A percentile compares a stretch with the other conserved stretches of the same genome.
These are phyloP conservation scores for Geotrichum europaeum DNA, from an alignment of 1,139 yeast species.

Conservation along the genomic window DNA sequence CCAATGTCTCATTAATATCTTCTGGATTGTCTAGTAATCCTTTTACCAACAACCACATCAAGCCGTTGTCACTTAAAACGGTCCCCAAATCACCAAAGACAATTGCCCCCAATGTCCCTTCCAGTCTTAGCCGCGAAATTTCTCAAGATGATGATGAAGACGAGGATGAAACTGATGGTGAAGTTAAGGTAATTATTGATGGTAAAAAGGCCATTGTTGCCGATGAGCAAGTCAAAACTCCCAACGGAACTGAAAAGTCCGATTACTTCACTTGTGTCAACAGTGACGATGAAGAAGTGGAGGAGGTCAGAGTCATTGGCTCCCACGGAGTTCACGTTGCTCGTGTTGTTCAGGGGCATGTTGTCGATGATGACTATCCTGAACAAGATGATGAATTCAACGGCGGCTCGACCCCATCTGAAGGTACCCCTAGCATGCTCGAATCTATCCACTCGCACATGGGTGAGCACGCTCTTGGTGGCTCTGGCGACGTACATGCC, in stretches of 20 bases:
- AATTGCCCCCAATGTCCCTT: constrained; percentile 8
- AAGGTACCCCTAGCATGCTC: constrained; percentile 12
- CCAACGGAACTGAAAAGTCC: constrained; percentile 51
- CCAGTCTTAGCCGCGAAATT: constrained; percentile 12
- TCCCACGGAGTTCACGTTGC: constrained; percentile 91
- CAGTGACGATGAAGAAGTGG: constrained; percentile 46
- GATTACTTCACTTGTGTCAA: constrained; percentile 36
- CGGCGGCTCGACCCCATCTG: constrained; percentile 16
- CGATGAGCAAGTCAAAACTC: not conserved
- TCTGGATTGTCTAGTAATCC: not conserved
- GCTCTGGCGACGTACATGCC: constrained; percentile 72
- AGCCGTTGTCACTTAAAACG: not conserved
- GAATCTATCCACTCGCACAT: constrained; percentile 13
- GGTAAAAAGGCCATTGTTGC: not conserved
- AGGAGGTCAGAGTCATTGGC: constrained; percentile 61
- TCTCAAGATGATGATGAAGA: constrained; percentile 16
- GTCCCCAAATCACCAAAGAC: not conserved
- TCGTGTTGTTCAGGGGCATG: constrained; percentile 93
- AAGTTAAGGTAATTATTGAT: constrained; percentile 23
- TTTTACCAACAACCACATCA: not conserved
- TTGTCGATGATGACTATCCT: constrained; percentile 69
- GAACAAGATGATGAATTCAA: constrained; percentile 23
- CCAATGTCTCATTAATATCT: not conserved
- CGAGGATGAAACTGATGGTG: constrained; percentile 50
- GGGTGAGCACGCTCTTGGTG: constrained; percentile 55